Evolutionary conservation across 2,329 filamentous ascomycete species (phyloP).

Genomic region (Fusarium pininemorale): DNA sequence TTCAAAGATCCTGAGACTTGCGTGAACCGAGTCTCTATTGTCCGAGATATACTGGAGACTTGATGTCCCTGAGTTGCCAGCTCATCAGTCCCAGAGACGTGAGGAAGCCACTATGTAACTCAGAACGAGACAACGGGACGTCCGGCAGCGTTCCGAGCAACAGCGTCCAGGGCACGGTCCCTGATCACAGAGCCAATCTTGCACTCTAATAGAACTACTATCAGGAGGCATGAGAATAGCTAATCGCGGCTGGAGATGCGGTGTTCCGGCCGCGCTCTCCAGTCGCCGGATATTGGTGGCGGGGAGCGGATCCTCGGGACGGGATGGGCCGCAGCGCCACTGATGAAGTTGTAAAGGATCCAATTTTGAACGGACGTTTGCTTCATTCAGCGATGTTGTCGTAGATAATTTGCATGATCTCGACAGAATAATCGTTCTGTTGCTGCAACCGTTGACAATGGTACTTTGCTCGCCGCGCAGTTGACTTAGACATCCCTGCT

Average conservation of each 20-base stretch:
- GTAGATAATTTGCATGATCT: slow-evolving; percentile 1
- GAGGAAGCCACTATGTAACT: slow-evolving; percentile 6
- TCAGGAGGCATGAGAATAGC: not conserved
- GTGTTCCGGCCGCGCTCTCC: not conserved
- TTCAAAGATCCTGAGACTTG: slow-evolving; percentile 3
- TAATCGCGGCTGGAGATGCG: not conserved
- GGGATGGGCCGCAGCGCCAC: slow-evolving; percentile 41
- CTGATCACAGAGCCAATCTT: not conserved
- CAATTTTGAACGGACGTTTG: slow-evolving; percentile 12
- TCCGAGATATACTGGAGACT: not conserved
- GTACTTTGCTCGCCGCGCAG: not conserved
- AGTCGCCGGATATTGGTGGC: slow-evolving; percentile 27
- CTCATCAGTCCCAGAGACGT: not conserved
- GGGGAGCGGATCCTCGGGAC: slow-evolving; percentile 35
- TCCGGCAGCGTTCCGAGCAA: slow-evolving; percentile 6
- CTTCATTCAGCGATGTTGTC: not conserved
- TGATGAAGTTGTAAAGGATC: slow-evolving; percentile 11
- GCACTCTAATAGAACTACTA: not conserved
- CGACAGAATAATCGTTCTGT: not conserved
- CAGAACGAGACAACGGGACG: not conserved
- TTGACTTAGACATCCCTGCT: slow-evolving; percentile 6
- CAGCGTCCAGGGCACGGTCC: not conserved
- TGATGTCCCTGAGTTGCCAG: not conserved
- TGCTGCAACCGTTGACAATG: not conserved
- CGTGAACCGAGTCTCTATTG: slow-evolving; percentile 6